Conservation (phyloP, 805 yeast species). For the Candida xyloterini region DNA sequence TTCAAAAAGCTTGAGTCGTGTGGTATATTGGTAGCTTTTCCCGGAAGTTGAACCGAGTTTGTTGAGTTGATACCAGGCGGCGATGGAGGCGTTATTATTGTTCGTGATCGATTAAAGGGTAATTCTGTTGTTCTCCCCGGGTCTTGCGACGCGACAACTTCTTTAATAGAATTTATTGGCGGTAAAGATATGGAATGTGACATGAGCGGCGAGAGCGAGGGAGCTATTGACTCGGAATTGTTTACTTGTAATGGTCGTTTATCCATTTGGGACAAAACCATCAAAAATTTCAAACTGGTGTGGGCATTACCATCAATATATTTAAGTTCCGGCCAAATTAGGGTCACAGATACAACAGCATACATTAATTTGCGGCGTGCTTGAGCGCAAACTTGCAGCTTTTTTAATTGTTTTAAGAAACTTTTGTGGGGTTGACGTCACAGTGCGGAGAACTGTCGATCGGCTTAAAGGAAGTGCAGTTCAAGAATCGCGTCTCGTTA, state of each 20-base stretch:
- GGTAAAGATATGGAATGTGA: constrained; percentile 13
- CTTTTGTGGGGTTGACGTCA: constrained; percentile 11
- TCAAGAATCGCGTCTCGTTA: neutral
- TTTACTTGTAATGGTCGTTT: neutral
- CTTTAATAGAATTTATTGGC: constrained; percentile 10
- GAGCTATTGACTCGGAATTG: neutral
- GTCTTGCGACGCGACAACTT: neutral
- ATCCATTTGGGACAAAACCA: neutral
- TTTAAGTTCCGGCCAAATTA: neutral
- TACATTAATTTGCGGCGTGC: constrained; percentile 8
- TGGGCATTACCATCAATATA: neutral
- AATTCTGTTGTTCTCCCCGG: neutral
- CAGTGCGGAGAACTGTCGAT: constrained; percentile 5
- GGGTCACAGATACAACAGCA: constrained; percentile 9
- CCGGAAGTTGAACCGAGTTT: neutral
- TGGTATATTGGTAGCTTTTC: neutral
- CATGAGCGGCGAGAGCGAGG: neutral
- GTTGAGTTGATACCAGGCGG: neutral
- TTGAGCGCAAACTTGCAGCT: constrained; percentile 9
- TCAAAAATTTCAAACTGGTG: neutral
- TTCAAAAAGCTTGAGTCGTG: neutral
- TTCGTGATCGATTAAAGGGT: neutral
- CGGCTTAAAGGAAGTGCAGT: neutral
- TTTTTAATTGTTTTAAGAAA: neutral
- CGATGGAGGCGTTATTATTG: neutral